Evolutionary conservation across 139 green algal genomes (phyloP), one percentile per base, ranked within the genome.

Genomic region (Micractinium conductrix): DNA sequence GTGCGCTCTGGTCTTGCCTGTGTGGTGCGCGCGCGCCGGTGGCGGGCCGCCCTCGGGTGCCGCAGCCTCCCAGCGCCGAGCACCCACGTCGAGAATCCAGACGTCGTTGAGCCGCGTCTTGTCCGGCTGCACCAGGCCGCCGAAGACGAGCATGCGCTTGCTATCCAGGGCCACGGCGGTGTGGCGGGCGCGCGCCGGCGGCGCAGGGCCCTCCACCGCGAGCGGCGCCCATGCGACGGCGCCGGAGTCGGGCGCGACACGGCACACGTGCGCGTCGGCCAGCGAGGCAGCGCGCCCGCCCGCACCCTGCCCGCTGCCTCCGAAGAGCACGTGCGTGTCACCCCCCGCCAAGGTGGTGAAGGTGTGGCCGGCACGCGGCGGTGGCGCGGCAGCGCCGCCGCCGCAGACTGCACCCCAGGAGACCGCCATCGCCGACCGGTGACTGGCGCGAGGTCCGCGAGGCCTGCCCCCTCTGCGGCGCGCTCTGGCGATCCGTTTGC

Each of bases 61-160:
- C 1, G 89, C 42, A 76, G 92, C 80, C 1, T 62, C 80, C 95
- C 94, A 98, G 7, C 78, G 58, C 68, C 92, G 93, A 22, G 91
- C 85, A 21, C 89, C 83, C 22, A 88, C 74, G 78, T 94, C 89
- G 30, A 93, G 93, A 17, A 97, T 60, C 93, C 94, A 98, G 4
- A 94, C 82, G 84, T 98, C 95, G 70, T 94, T 93, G 83, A 94
- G 96, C 67, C 94, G 89, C 4, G 83, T 84, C 26, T 91, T 90
- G n/a, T n/a, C n/a, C n/a, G n/a, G n/a, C 75, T 94, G 93, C 85
- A 97, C 92, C 22, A 96, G 58, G 55, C 95, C 95, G 14, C 94
- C 94, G 82, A 95, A 97, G 0, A 98, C 78, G 16, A 98, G 85
- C 65, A 97, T 76, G 21, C 83, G 84, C 65, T 89, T 91, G 45